Base-by-base conservation (phyloP, 768 basidiomycete genomes). In the Russula foetens region DNA sequence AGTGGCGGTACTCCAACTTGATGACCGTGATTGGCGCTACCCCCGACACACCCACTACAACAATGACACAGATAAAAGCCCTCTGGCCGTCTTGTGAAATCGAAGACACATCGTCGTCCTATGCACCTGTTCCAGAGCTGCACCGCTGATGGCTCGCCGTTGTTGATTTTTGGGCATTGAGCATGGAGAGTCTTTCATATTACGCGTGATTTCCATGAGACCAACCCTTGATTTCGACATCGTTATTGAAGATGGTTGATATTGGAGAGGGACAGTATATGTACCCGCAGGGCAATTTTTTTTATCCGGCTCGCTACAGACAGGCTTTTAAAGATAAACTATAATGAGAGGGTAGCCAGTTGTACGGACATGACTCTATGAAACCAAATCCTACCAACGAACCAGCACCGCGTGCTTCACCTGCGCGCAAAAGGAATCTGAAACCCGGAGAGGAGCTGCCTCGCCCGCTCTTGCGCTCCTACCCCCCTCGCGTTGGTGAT, bases 401-500 rank as follows among this genome's bases (percentile, higher is more conserved):
- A 51, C 54, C n/a, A 28, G 23, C 19, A 2, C 29, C 19, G 24
- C 45, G 11, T n/a, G 15, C 21, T 39, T 62, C 45, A 66, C 53
- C 58, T 73, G 71, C 81, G 76, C 46, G 77, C 71, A 75, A 98
- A 98, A 0, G 96, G 96, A 60, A 98, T 80, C 74, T 94, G 88
- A 77, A 95, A 92, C 0, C 90, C 96, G 19, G 92, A 94, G 45
- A 98, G 71, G 62, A 99, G 74, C 2, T 90, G 84, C 68, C 94
- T 82, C 8, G 92, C 94, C 59, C 83, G 79, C 70, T 94, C 89
- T 75, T 97, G 90, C 7, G 95, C 95, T 14, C 92, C 92, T n/a
- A 85, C 73, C 0, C 96, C 96, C 47, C 78, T 77, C 5, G 90
- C 89, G 69, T 88, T 92, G 23, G 96, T 98, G 59, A 94, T 79